A percentile compares a stretch with the other conserved stretches of the same genome.
Conservation (phyloP, 371 early-diverging fungal genomes). For the Mortierella sp. region DNA sequence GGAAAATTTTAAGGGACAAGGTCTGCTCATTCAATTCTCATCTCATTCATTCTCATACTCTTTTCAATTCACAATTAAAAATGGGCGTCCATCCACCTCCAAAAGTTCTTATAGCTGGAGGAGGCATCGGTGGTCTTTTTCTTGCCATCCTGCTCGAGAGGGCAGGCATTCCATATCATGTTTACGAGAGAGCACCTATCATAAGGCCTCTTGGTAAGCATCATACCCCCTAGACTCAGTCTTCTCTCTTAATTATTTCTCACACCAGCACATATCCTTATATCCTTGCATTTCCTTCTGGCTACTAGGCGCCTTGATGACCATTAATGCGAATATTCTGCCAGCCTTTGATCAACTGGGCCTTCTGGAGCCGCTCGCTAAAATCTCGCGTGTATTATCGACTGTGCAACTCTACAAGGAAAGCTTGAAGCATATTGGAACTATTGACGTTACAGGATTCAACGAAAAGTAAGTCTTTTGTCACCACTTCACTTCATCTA, state of each 20-base stretch:
- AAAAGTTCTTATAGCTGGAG: slow-evolving; percentile 17
- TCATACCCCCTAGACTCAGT: neutral
- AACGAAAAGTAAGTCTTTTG: slow-evolving; percentile 9
- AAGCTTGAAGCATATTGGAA: slow-evolving; percentile 3
- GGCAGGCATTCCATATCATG: slow-evolving; percentile 12
- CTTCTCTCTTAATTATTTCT: no score
- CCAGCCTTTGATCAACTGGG: slow-evolving; percentile 6
- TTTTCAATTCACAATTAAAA: neutral
- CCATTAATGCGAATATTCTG: neutral
- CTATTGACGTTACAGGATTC: neutral
- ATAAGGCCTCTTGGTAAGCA: slow-evolving; percentile 12
- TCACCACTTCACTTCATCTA: neutral
- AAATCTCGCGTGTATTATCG: neutral
- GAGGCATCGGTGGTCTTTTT: slow-evolving; percentile 17
- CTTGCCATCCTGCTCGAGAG: slow-evolving; percentile 10
- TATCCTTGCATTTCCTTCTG: neutral
- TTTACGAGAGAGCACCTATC: slow-evolving; percentile 8
- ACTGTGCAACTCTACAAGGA: neutral
- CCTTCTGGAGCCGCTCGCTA: neutral
- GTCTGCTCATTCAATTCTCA: neutral
- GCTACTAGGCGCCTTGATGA: neutral
- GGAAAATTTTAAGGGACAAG: no score
- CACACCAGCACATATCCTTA: neutral
- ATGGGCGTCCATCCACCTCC: neutral
- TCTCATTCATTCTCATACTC: neutral